A percentile compares a stretch with the other conserved stretches of the same genome.
Conservation (phyloP, 306 rosid species). For the Astragalus membranaceus region DNA sequence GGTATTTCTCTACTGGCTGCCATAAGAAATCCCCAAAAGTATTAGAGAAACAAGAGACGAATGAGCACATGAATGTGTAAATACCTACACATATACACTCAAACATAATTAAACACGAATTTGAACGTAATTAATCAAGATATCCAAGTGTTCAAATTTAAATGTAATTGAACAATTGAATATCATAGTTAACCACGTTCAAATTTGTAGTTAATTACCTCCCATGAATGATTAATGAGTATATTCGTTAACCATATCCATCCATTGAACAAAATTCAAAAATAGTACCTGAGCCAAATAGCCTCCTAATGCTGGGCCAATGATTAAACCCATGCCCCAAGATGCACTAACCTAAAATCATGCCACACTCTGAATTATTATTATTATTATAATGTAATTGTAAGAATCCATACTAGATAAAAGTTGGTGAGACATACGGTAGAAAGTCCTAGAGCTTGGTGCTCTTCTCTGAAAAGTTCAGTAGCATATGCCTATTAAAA, state of each 20-base stretch:
- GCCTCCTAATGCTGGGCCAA: conserved; percentile 95
- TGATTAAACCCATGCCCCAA: conserved; percentile 70
- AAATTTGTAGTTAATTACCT: too few relatives aligned
- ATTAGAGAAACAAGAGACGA: neutral
- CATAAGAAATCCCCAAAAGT: neutral
- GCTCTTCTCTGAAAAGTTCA: conserved; percentile 63
- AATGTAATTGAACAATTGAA: too few relatives aligned
- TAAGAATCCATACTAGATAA: neutral
- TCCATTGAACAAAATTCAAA: too few relatives aligned
- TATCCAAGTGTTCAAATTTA: too few relatives aligned
- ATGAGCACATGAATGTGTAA: too few relatives aligned
- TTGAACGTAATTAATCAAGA: too few relatives aligned
- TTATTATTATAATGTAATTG: neutral
- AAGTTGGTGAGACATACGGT: conserved; percentile 44
- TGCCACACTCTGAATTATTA: conserved; percentile 1
- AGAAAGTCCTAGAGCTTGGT: conserved; percentile 75
- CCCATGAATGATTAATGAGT: too few relatives aligned
- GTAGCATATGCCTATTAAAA: conserved; percentile 66
- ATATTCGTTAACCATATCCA: too few relatives aligned
- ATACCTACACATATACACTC: too few relatives aligned
- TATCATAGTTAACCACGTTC: too few relatives aligned
- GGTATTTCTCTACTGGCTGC: conserved; percentile 85
- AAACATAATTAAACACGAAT: neutral
- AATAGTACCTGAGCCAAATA: conserved; percentile 73
- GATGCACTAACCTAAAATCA: conserved; percentile 63